phyloP scores from a whole-genome alignment of 345 rosid genomes.

The Gossypium stocksii region DNA sequence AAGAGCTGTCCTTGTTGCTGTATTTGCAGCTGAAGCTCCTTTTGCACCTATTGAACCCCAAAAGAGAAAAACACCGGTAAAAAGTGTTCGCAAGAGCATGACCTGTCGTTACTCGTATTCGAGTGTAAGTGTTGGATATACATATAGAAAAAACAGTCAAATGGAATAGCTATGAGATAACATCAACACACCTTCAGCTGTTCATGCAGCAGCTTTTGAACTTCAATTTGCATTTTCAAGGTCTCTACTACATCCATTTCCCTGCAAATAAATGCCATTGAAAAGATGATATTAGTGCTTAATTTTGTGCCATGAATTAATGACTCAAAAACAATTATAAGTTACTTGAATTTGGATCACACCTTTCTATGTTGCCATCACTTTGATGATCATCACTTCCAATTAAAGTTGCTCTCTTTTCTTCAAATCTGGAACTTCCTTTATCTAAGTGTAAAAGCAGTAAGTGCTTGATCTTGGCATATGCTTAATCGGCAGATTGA shows the following conservation, averaged over 20 bases:
- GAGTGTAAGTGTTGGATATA: neutral
- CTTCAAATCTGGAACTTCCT: conserved; percentile 12
- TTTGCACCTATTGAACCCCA: conserved; percentile 20
- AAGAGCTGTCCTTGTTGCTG: conserved; percentile 29
- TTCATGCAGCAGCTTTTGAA: conserved; percentile 32
- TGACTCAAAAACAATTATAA: neutral
- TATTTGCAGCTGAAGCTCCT: conserved; percentile 27
- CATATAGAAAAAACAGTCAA: neutral
- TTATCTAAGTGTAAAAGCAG: conserved; percentile 16
- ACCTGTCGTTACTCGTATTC: neutral
- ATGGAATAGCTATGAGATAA: neutral
- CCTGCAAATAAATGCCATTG: conserved; percentile 7
- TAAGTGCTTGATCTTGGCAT: neutral
- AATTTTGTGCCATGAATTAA: neutral
- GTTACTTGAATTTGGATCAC: conserved; percentile 8
- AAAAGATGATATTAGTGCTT: neutral
- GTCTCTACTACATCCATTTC: conserved; percentile 19
- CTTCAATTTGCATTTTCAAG: conserved; percentile 25
- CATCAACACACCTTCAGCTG: conserved; percentile 24
- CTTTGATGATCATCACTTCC: neutral
- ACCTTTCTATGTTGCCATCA: conserved; percentile 16
- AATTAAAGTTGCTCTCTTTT: conserved; percentile 9
- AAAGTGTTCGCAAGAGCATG: neutral
- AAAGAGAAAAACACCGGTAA: neutral
- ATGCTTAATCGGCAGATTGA: neutral